Percentiles rank a stretch among this genome's conserved stretches.
Conservation (phyloP, 768 basidiomycete species). For the Leccinum aurantiacum region DNA sequence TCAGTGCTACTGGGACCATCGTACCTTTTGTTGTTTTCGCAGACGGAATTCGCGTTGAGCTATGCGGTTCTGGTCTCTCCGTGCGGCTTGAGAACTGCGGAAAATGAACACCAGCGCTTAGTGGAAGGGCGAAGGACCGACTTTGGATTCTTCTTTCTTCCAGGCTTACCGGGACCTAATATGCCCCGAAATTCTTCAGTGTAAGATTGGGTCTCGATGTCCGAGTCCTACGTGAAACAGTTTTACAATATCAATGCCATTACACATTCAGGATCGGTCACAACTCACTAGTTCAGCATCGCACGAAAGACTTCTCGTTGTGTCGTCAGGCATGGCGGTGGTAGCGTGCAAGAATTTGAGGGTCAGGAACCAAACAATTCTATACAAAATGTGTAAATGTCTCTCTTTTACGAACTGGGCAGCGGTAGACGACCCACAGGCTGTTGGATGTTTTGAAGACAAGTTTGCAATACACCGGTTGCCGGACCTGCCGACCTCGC, state of each 20-base stretch:
- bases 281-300: slow-evolving; percentile 51
- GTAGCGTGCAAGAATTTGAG: slow-evolving; percentile 31
- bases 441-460: slow-evolving; percentile 9
- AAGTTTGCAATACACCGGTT: background rate
- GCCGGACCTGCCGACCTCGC: slow-evolving; percentile 14
- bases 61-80: slow-evolving; percentile 87
- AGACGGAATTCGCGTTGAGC: slow-evolving; percentile 92
- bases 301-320: slow-evolving; percentile 60
- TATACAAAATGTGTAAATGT: background rate
- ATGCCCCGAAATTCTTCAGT: slow-evolving; percentile 19
- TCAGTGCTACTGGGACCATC: slow-evolving; percentile 16
- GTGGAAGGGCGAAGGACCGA: slow-evolving; percentile 33
- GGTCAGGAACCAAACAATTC: slow-evolving; percentile 13
- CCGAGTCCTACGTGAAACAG: slow-evolving; percentile 54
- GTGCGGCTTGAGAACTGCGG: slow-evolving; percentile 78
- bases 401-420: background rate
- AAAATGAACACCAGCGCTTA: slow-evolving; percentile 16
- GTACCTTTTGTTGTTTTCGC: slow-evolving; percentile 84
- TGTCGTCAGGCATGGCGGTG: slow-evolving; percentile 47
- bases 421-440: slow-evolving; percentile 3
- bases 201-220: slow-evolving; percentile 62
- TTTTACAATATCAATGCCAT: slow-evolving; percentile 12
- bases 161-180: slow-evolving; percentile 41
- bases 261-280: slow-evolving; percentile 13
- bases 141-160: slow-evolving; percentile 91